phyloP scores from a whole-genome alignment of 129 eudicot genomes.

The Erigeron canadensis region DNA sequence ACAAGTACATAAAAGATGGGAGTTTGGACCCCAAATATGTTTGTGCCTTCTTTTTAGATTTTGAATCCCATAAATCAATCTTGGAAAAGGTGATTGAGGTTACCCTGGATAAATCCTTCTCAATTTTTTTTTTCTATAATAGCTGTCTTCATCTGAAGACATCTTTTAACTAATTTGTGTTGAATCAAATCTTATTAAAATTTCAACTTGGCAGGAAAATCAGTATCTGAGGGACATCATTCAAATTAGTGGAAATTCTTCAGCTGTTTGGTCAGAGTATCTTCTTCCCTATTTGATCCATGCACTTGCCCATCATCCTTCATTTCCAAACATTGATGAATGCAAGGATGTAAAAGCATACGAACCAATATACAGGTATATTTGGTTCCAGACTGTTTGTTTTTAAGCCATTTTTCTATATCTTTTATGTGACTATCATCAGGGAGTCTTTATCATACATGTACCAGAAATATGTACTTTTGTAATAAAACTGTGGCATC shows the following conservation, averaged over 20 bases:
- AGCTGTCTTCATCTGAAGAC: neutral
- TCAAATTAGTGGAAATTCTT: constrained; percentile 50
- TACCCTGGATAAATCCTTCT: neutral
- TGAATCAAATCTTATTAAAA: neutral
- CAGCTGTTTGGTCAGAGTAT: constrained; percentile 47
- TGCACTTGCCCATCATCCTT: constrained; percentile 84
- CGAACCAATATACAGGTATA: constrained; percentile 85
- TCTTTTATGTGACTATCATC: neutral
- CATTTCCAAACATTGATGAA: constrained; percentile 79
- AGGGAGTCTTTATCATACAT: neutral
- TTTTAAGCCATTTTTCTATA: neutral
- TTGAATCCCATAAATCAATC: constrained; percentile 42
- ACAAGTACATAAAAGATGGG: constrained; percentile 80
- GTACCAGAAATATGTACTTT: neutral
- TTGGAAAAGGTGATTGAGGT: constrained; percentile 62
- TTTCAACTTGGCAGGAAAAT: constrained; percentile 50
- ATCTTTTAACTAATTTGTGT: neutral
- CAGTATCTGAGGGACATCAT: constrained; percentile 58
- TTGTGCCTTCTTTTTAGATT: constrained; percentile 75
- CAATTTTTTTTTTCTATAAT: neutral
- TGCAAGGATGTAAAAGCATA: constrained; percentile 76
- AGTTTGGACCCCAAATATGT: constrained; percentile 83
- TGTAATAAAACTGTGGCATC: neutral
- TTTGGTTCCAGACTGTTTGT: neutral
- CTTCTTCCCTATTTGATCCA: constrained; percentile 77